phyloP scores from a whole-genome alignment of 1,284 basidiomycete species.

The Ceratobasidium sp. region DNA sequence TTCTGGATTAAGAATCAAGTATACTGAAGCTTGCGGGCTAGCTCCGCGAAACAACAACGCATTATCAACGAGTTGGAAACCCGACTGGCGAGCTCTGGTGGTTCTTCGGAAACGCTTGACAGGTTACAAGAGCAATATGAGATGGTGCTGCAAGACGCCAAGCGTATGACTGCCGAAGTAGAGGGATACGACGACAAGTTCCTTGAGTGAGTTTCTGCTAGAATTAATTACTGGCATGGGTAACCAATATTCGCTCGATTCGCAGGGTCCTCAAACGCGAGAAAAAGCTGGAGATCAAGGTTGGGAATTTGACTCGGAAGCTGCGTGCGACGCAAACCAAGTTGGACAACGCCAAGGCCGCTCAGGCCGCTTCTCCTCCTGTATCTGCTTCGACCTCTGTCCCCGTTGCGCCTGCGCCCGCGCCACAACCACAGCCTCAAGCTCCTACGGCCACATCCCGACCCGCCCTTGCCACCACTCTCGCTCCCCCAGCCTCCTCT shows the following conservation, averaged over 20 bases:
- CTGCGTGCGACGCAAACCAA: constrained; percentile 42
- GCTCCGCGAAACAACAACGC: constrained; percentile 24
- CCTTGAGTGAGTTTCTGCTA: constrained; percentile 42
- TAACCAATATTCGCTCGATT: background rate
- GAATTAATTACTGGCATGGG: background rate
- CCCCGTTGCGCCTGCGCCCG: background rate
- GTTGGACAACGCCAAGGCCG: constrained; percentile 27
- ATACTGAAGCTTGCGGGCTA: background rate
- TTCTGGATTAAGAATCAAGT: background rate
- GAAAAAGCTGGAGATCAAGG: constrained; percentile 47
- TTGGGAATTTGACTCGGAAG: constrained; percentile 46
- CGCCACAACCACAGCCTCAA: background rate
- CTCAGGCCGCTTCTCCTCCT: constrained; percentile 27
- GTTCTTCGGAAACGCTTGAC: constrained; percentile 33
- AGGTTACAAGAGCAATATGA: constrained; percentile 45
- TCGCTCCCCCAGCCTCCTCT: background rate
- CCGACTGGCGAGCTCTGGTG: constrained; percentile 9
- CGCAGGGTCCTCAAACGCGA: constrained; percentile 45
- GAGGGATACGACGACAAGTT: constrained; percentile 48
- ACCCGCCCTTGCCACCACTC: background rate
- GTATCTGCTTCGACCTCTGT: background rate
- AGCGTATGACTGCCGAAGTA: constrained; percentile 39
- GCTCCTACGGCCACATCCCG: background rate
- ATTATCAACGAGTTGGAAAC: constrained; percentile 19
- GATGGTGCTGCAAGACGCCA: constrained; percentile 44